Evolutionary conservation across 345 rosid species (phyloP), one percentile per base, ranked within the genome.

Genomic region (Noccaea bulbosa): DNA sequence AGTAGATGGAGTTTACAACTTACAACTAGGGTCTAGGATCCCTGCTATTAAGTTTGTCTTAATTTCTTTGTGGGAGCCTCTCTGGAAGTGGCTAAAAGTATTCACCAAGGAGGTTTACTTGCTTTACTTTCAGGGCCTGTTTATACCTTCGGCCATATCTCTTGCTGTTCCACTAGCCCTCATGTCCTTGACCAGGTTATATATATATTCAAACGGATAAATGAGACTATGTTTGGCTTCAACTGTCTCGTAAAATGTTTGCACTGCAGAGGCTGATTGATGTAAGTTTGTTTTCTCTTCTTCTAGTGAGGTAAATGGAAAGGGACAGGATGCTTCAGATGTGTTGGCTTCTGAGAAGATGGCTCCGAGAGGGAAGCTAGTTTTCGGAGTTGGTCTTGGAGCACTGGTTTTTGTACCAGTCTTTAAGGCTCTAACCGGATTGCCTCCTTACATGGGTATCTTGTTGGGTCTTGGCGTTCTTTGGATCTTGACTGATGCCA

Each of bases 371-470:
- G 98, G 97, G 61, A 73, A 81, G 78, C 89, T 93, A 60, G 98
- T 93, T 50, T 87, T 93, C 64, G 62, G 86, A 40, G 92, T 88
- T 67, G 98, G 96, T 56, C 35, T 93, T 38, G 98, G 98, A 37
- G 98, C 98, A 62, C 76, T 93, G 72, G 62, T 90, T 35, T 93
- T 88, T 83, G 97, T 93, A 79, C 97, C 98, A 4, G 86, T 93
- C 56, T 93, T 93, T 76, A 93, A 88, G 81, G 84, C 97, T 77
- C 72, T 93, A 43, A 93, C 98, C 30, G 97, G 98, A 70, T 78
- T 93, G 79, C 98, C 98, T 83, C 98, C 98, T 49, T 90, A 73
- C 83, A 87, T 93, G 93, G 98, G 98, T 17, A 87, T 93, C 76
- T 84, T 93, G 71, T 82, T 93, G 16, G 97, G 98, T 47, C 98